phyloP scores from a whole-genome alignment of 2,329 filamentous ascomycete species.

The Fusarium scirpi region DNA sequence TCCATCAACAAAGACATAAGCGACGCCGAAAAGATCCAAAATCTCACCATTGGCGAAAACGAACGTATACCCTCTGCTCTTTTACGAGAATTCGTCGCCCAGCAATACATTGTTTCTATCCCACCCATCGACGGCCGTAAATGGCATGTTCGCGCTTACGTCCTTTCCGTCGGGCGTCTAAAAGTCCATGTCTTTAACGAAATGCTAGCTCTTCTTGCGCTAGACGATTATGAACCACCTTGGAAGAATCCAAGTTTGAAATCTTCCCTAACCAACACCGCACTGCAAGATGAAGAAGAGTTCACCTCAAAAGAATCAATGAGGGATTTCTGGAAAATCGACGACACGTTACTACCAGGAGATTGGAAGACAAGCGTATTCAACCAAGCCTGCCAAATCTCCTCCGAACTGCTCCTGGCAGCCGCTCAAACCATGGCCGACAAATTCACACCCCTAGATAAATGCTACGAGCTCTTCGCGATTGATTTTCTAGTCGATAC shows the following conservation, averaged over 20 bases:
- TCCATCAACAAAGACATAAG: conserved; percentile 18
- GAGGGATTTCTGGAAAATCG: conserved; percentile 51
- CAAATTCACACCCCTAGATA: conserved; percentile 53
- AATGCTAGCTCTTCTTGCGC: conserved; percentile 52
- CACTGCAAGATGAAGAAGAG: conserved; percentile 53
- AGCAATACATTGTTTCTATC: conserved; percentile 52
- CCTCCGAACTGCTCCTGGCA: conserved; percentile 51
- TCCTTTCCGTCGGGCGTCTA: conserved; percentile 52
- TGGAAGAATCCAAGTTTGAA: conserved; percentile 52
- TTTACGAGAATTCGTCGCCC: conserved; percentile 55
- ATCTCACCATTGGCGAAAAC: conserved; percentile 48
- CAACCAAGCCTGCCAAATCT: conserved; percentile 52
- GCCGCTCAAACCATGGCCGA: conserved; percentile 55
- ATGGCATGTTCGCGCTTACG: conserved; percentile 55
- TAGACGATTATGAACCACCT: conserved; percentile 52
- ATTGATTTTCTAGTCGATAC: conserved; percentile 53
- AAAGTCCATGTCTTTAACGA: conserved; percentile 55
- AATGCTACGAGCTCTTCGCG: conserved; percentile 55
- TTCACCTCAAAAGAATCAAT: conserved; percentile 52
- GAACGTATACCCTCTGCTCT: conserved; percentile 54
- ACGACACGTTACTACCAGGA: conserved; percentile 47
- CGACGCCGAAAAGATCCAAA: conserved; percentile 10
- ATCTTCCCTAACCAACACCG: conserved; percentile 54
- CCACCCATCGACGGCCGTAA: conserved; percentile 50
- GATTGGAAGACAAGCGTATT: conserved; percentile 52